Percentiles rank a stretch among this genome's conserved stretches.
These are phyloP conservation scores for Penicillium canescens DNA, from an alignment of 495 filamentous ascomycete species.

Conservation along the genomic window DNA sequence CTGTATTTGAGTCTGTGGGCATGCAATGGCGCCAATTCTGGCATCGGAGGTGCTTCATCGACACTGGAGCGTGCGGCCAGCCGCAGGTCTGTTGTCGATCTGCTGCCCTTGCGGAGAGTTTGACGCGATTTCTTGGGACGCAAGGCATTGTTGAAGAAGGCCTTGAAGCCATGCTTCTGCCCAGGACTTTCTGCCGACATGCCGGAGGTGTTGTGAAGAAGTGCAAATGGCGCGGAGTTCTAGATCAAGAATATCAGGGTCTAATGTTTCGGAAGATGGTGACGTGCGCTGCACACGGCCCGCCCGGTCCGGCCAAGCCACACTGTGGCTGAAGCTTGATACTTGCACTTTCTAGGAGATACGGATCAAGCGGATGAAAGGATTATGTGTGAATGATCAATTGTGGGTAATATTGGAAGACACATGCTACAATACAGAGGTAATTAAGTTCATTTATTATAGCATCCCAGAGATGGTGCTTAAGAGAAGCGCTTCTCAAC, in stretches of 20 bases:
- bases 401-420: constrained; percentile 5
- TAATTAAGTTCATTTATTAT: constrained; percentile 5
- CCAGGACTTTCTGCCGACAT: constrained; percentile 42
- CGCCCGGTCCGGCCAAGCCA: constrained; percentile 9
- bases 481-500: constrained; percentile 78
- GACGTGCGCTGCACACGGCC: constrained; percentile 6
- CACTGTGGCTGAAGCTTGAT: constrained; percentile 1
- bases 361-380: background rate
- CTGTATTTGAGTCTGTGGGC: constrained; percentile 43
- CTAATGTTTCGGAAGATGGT: constrained; percentile 5
- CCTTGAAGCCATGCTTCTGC: constrained; percentile 33
- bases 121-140: constrained; percentile 49
- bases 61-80: constrained; percentile 24
- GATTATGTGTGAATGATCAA: background rate
- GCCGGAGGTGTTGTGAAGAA: constrained; percentile 1
- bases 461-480: constrained; percentile 6
- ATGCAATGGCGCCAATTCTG: constrained; percentile 37
- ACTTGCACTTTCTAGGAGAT: background rate
- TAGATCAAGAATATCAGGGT: background rate
- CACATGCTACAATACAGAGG: constrained; percentile 22
- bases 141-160: constrained; percentile 37
- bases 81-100: constrained; percentile 34
- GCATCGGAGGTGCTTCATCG: constrained; percentile 38
- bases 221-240: background rate
- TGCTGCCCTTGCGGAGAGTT: constrained; percentile 42